Evolutionary conservation across 179 eudicot genomes (phyloP), one percentile per base, ranked within the genome.

Genomic region (Beta lomatogona): DNA sequence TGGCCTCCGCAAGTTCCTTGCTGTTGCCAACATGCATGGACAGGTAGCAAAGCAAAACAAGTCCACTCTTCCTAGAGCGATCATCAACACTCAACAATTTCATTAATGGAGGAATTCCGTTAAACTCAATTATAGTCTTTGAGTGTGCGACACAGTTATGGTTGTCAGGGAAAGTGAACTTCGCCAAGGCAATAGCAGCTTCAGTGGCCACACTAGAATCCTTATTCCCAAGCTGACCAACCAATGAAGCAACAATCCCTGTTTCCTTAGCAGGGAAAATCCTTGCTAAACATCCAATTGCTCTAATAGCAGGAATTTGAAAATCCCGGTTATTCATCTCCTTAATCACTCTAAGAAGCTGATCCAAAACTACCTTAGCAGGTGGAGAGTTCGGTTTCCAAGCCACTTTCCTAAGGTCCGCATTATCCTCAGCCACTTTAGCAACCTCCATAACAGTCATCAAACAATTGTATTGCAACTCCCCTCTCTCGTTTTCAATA

Each of bases 401-500:
- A 46, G 96, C 90, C 45, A 59, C 88, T 55, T 89, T 91, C 79
- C 92, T 86, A 67, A 92, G 87, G 61, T 91, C 92, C 0, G 90
- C 58, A 73, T 92, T 84, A 48, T 59, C 72, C 85, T 92, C 93
- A 4, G 96, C 92, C 22, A 92, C 96, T 15, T 82, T 82, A 77
- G 93, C 87, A 79, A 92, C 87, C 81, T 88, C 93, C 96, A 92
- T 89, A 25, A 92, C 85, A 0, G 90, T 81, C 90, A 81, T 89
- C 80, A 92, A 71, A 86, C 93, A 89, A 83, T 91, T 84, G 21
- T 83, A 76, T 80, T 81, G 85, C 87, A 92, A 82, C 13, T 88
- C 89, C 81, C 90, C 91, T 21, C 41, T 74, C 85, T 86, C 92
- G n/a, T 85, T 84, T 83, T 91, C 91, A 65, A 91, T 90, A 13